Base-by-base conservation (phyloP, 192 early-diverging fungal genomes). In the Entomortierella lignicola region DNA sequence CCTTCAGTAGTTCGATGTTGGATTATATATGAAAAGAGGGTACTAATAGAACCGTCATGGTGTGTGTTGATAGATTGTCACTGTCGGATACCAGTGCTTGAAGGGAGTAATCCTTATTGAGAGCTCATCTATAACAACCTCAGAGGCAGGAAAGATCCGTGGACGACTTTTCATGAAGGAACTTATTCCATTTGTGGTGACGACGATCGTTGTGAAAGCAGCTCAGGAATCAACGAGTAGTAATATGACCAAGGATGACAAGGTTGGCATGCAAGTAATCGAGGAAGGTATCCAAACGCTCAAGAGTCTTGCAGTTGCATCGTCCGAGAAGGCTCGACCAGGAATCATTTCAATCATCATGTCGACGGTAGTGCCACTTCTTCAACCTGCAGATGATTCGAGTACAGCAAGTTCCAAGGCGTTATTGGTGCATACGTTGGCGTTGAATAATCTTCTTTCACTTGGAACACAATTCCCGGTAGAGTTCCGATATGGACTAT, bases 201-300 rank as follows among this genome's bases (percentile, higher is more conserved):
- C 73, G 11, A 69, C 73, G 6, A 77, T 77, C 52, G 66, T 77
- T 21, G 73, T 77, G 30, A 68, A 42, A 26, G 60, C 73, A 1
- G 73, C 66, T 29, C 73, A 77, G 37, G 73, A 75, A 25, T 65
- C 47, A n/a, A 31, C 30, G 21, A 7, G 34, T 1, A 53, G n/a
- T 31, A 27, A 6, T 3, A 32, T 55, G 0, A 41, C 21, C 25
- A 74, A 62, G 30, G 57, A 70, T 10, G 69, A 81, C 21, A 75
- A 64, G 44, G 39, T 58, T 53, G 68, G 65, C n/a, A 54, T 82
- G 41, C 57, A 68, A 13, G 58, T 80, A 2, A 53, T 83, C 20
- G 83, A 82, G 47, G 88, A 89, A 43, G 82, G 84, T 29, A 85
- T 89, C 23, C 83, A 85, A 43, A 86, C 82, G 8, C 63, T 89